These are phyloP conservation scores for Psilocybe mexicana DNA, from an alignment of 1,284 basidiomycete species.

Conservation along the genomic window DNA sequence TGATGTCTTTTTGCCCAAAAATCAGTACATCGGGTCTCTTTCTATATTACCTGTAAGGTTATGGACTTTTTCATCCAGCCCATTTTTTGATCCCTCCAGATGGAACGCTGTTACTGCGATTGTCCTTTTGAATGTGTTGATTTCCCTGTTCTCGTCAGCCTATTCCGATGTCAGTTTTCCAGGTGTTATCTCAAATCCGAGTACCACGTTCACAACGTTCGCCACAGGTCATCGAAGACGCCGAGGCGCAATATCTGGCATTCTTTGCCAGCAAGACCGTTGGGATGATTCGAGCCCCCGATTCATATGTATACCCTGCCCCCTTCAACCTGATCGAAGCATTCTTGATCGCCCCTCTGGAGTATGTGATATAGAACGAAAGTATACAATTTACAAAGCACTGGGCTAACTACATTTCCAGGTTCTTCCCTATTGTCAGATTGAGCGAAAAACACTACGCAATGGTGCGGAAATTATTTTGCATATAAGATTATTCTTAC, in stretches of 20 bases:
- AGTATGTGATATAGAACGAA: constrained; percentile 51
- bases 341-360: constrained; percentile 80
- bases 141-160: constrained; percentile 91
- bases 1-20: neutral
- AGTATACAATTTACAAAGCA: neutral
- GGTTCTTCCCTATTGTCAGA: constrained; percentile 40
- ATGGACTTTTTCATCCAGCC: constrained; percentile 21
- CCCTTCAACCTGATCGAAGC: constrained; percentile 88
- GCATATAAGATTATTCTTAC: neutral
- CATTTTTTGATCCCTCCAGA: constrained; percentile 32
- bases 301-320: constrained; percentile 71
- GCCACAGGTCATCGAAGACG: constrained; percentile 39
- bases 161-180: constrained; percentile 75
- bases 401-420: constrained; percentile 24
- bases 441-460: constrained; percentile 55
- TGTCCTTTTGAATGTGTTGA: constrained; percentile 90
- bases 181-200: neutral
- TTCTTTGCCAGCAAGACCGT: constrained; percentile 90
- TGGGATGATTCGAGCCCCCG: constrained; percentile 83
- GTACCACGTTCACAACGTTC: neutral
- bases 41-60: constrained; percentile 74
- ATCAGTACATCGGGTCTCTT: constrained; percentile 67
- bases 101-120: constrained; percentile 90
- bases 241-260: constrained; percentile 71
- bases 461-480: constrained; percentile 39